Conservation (phyloP, 2,329 filamentous ascomycete species). For the Neopestalotiopsis sp. region DNA sequence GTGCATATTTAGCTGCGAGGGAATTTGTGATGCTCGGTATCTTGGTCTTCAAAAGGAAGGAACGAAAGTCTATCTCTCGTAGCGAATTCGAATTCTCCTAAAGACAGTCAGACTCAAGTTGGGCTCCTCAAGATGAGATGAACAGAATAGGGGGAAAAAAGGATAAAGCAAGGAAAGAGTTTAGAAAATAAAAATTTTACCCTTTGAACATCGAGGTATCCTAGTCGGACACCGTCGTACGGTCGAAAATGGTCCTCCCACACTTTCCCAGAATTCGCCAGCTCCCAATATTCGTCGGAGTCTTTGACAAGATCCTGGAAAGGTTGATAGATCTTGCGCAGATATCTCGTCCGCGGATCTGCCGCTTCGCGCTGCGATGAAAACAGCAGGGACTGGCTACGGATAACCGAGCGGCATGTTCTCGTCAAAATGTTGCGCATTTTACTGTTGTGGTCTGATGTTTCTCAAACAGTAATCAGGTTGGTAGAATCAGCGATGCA, state of each 20-base stretch:
- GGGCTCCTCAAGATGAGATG: background rate
- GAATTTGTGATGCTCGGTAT: background rate
- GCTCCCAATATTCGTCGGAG: background rate
- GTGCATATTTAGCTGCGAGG: background rate
- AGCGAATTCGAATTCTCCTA: background rate
- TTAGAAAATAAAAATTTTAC: background rate
- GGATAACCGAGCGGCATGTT: background rate
- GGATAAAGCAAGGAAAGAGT: background rate
- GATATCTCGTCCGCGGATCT: background rate
- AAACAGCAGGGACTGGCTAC: constrained; percentile 24
- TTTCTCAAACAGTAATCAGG: background rate
- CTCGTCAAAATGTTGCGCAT: background rate
- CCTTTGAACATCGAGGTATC: background rate
- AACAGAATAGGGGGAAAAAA: background rate
- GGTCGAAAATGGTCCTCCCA: background rate
- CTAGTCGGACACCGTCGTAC: background rate
- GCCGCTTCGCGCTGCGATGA: background rate
- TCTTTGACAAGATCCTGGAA: background rate
- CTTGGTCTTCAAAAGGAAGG: background rate
- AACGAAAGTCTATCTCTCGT: background rate
- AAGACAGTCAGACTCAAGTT: background rate
- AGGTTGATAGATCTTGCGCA: background rate
- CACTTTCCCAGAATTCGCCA: background rate
- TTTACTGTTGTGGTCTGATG: background rate
- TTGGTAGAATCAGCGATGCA: background rate